Base-by-base conservation (phyloP, 768 basidiomycete genomes). In the Hericium coralloides region DNA sequence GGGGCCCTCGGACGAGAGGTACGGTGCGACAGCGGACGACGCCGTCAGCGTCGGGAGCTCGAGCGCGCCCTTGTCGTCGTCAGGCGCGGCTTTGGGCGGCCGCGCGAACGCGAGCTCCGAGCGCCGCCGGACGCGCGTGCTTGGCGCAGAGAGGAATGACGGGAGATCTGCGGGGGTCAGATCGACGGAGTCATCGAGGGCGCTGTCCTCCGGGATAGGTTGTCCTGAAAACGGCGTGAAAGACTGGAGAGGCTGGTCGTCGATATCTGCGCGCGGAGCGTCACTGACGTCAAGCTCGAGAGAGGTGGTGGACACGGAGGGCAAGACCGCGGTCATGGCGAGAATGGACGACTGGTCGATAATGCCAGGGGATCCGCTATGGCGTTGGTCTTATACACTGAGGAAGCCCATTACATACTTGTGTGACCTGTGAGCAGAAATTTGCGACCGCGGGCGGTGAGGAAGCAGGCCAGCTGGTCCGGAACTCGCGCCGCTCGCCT, bases 81-180 rank as follows among this genome's bases (percentile, higher is more conserved):
- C 53, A 12, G 23, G 22, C 18, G 39, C 17, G 17, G 31, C n/a
- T 47, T 54, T 54, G 18, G 12, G 9, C 18, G 39, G 23, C 22
- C 53, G 39, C 15, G 53, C 53, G 38, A 54, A 54, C 5, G 53
- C 53, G 22, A 54, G 41, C 39, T 54, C 53, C n/a, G 53, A 54
- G 3, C 53, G 53, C 7, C 53, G 53, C 15, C 53, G 53, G 3
- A 54, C 53, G 26, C 53, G 53, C 9, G 22, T 47, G 53, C 53
- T 54, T 12, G 53, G 26, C 9, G 53, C 53, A 25, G 53, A 54
- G 31, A 54, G 25, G 39, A 54, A 54, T 3, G 53, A 43, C 8
- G 53, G 53, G 12, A 54, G 36, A 2, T 18, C 36, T 2, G 18
- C 17, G n/a, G 18, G n/a, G 12, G 18, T 23, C 4, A 18, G 31